phyloP scores from a whole-genome alignment of 441 rosid species.

The Mallotus japonicus region DNA sequence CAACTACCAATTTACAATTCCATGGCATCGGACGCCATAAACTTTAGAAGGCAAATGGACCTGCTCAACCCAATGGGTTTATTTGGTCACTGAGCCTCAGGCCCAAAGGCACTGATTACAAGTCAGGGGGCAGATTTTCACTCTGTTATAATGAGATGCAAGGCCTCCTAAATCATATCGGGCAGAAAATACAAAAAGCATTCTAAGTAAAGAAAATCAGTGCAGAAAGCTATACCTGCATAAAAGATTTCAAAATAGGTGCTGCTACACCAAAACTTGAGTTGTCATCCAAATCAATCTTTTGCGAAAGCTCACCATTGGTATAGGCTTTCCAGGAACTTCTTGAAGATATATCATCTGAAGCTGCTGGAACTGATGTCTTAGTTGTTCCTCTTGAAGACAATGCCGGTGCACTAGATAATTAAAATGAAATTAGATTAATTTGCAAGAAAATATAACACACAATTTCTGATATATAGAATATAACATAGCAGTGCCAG shows the following conservation, averaged over 20 bases:
- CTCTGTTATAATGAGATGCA: neutral
- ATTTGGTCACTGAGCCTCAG: neutral
- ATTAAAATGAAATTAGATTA: constrained; percentile 12
- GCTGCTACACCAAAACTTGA: constrained; percentile 75
- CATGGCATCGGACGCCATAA: too few species aligned
- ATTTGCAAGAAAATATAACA: neutral
- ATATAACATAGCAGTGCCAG: neutral
- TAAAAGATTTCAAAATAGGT: constrained; percentile 89
- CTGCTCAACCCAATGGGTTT: neutral
- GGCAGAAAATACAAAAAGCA: neutral
- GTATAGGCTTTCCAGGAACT: constrained; percentile 63
- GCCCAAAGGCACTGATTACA: neutral
- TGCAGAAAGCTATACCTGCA: constrained; percentile 57
- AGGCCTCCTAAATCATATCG: neutral
- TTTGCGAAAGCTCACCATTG: constrained; percentile 62
- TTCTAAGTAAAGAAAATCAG: neutral
- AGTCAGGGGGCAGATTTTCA: neutral
- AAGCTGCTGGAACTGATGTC: constrained; percentile 45
- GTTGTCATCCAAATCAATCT: constrained; percentile 58
- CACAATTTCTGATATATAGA: neutral
- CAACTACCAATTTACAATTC: too few species aligned
- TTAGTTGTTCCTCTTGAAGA: constrained; percentile 66
- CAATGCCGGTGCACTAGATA: constrained; percentile 75
- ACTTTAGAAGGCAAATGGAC: neutral
- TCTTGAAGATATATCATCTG: constrained; percentile 53